Percentiles rank a stretch among this genome's conserved stretches.
Conservation (phyloP, 306 rosid genomes). For the Lathyrus sativus region DNA sequence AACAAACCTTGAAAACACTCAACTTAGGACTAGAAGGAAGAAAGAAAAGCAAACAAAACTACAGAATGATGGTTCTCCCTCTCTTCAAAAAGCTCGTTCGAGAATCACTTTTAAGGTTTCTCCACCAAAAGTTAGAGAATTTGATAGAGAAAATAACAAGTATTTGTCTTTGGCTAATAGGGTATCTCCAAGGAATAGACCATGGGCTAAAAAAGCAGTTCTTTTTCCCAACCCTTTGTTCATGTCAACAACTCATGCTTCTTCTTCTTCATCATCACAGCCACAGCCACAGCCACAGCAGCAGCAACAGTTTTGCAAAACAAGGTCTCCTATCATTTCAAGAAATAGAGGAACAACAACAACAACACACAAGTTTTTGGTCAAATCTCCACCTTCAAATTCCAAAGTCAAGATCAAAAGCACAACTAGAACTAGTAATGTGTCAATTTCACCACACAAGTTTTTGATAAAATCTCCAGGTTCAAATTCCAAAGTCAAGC, state of each 20-base stretch:
- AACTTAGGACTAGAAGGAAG: slow-evolving; percentile 73
- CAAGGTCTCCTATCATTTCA: slow-evolving; percentile 73
- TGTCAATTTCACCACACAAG: slow-evolving; percentile 71
- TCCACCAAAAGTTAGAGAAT: slow-evolving; percentile 71
- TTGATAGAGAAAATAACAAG: slow-evolving; percentile 56
- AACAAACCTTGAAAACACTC: slow-evolving; percentile 61
- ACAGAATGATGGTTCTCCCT: slow-evolving; percentile 49
- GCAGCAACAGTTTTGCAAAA: slow-evolving; percentile 66
- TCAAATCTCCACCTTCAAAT: slow-evolving; percentile 70
- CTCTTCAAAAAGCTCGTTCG: slow-evolving; percentile 74
- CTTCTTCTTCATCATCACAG: slow-evolving; percentile 47
- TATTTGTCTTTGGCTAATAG: slow-evolving; percentile 71
- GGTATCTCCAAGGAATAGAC: slow-evolving; percentile 80
- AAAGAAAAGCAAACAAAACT: slow-evolving; percentile 73
- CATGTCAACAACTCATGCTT: slow-evolving; percentile 52
- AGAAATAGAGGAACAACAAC: slow-evolving; percentile 56
- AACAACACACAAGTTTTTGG: slow-evolving; percentile 79
- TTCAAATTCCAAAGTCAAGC: slow-evolving; percentile 59
- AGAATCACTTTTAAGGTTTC: slow-evolving; percentile 86
- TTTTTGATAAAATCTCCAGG: slow-evolving; percentile 81
- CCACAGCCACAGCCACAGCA: slow-evolving; percentile 40
- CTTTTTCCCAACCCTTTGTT: slow-evolving; percentile 95
- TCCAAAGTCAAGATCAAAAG: slow-evolving; percentile 62
- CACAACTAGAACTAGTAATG: slow-evolving; percentile 45
- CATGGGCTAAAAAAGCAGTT: slow-evolving; percentile 84